Conservation (phyloP, 805 yeast species). For the Schizosaccharomyces octosporus region DNA sequence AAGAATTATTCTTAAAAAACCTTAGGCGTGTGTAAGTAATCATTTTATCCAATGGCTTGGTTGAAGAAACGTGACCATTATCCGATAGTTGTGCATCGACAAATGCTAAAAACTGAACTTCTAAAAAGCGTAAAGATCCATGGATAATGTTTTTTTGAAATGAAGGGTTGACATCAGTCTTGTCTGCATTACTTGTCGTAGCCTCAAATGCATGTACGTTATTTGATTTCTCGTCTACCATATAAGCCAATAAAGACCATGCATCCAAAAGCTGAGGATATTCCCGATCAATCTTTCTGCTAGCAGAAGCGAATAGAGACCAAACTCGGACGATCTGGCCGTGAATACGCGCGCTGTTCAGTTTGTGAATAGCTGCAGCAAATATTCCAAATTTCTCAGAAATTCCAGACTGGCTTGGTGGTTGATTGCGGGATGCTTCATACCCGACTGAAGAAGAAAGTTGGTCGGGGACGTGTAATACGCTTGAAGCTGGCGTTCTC, state of each 20-base stretch:
- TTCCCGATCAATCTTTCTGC: not conserved
- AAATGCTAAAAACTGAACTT: constrained; percentile 49
- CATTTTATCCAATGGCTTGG: constrained; percentile 32
- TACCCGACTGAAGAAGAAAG: too few relatives aligned
- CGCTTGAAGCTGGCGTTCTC: not conserved
- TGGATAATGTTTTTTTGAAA: constrained; percentile 20
- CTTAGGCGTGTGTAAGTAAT: constrained; percentile 31
- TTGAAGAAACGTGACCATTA: constrained; percentile 44
- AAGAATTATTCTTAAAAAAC: constrained; percentile 20
- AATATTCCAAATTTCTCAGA: not conserved
- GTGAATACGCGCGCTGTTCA: not conserved
- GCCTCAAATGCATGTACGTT: not conserved
- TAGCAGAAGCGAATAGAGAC: not conserved
- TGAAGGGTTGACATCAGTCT: constrained; percentile 10
- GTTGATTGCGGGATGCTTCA: not conserved
- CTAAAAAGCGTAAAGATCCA: constrained; percentile 37
- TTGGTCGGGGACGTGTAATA: not conserved
- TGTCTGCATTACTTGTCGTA: not conserved
- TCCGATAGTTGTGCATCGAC: constrained; percentile 24
- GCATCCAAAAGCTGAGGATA: not conserved
- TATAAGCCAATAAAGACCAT: not conserved
- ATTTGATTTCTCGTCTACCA: not conserved
- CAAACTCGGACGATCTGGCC: not conserved
- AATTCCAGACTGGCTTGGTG: not conserved
- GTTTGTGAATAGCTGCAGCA: not conserved